These are phyloP conservation scores for Corallochytrium limacisporum DNA, from an alignment of 78 protist genomes.

Conservation along the genomic window DNA sequence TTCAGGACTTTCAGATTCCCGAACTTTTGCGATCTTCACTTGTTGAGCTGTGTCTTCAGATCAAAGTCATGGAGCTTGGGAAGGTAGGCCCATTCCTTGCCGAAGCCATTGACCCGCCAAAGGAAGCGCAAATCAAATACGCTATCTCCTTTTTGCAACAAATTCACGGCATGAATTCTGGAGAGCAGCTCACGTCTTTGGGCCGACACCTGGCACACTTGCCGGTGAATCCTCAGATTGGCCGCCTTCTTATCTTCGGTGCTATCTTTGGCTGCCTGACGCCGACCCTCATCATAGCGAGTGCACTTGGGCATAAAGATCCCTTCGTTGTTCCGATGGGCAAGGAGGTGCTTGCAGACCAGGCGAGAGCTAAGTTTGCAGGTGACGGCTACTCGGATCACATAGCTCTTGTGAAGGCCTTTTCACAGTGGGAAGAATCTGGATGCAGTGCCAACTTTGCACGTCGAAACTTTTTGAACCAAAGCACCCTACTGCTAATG, in stretches of 20 bases:
- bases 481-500: too few species aligned
- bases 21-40: too few species aligned
- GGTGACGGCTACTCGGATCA: conserved; percentile 22
- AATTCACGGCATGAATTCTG: too few species aligned
- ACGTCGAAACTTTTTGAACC: too few species aligned
- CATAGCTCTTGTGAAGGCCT: conserved; percentile 1
- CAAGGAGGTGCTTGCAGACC: conserved; percentile 13
- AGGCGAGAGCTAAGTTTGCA: not conserved
- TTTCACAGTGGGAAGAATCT: conserved; percentile 9
- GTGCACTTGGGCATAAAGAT: conserved; percentile 3
- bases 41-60: not conserved
- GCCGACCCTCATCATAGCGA: conserved; percentile 45
- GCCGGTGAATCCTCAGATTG: conserved; percentile 36
- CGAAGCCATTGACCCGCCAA: conserved; percentile 31
- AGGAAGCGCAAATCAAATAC: not conserved
- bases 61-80: conserved; percentile 9
- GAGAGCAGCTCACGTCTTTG: too few species aligned
- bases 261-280: conserved; percentile 23
- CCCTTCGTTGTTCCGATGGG: conserved; percentile 34
- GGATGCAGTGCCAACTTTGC: too few species aligned
- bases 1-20: too few species aligned
- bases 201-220: conserved; percentile 33
- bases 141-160: not conserved
- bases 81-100: not conserved
- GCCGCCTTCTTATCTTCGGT: conserved; percentile 31